These are phyloP conservation scores for Myxozyma nipponensis DNA, from an alignment of 805 yeast species.

Conservation along the genomic window DNA sequence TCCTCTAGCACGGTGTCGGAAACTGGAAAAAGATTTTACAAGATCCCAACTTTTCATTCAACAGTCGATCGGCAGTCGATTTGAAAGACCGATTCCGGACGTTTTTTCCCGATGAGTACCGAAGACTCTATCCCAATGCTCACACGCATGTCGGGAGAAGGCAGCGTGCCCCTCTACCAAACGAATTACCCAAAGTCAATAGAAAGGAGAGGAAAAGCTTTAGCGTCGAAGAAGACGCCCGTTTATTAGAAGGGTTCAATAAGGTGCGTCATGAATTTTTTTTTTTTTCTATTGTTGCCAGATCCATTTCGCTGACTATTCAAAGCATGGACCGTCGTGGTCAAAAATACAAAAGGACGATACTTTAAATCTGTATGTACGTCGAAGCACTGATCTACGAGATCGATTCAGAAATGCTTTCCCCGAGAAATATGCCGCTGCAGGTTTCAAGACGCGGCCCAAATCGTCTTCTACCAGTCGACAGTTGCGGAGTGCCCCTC, in stretches of 20 bases:
- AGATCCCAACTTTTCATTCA: slow-evolving; percentile 40
- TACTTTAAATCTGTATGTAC: slow-evolving; percentile 37
- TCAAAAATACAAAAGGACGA: slow-evolving; percentile 44
- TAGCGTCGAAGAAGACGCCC: slow-evolving; percentile 43
- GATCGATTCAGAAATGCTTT: slow-evolving; percentile 45
- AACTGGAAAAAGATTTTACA: slow-evolving; percentile 47
- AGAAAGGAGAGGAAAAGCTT: slow-evolving; percentile 45
- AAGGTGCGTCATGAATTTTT: slow-evolving; percentile 7
- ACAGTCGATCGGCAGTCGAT: slow-evolving; percentile 46
- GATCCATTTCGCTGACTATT: neutral
- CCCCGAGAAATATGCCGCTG: slow-evolving; percentile 44
- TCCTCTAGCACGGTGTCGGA: slow-evolving; percentile 33
- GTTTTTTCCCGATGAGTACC: slow-evolving; percentile 45
- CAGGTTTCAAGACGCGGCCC: slow-evolving; percentile 40
- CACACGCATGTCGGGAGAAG: slow-evolving; percentile 39
- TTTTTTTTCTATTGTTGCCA: neutral
- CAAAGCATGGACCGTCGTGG: slow-evolving; percentile 46
- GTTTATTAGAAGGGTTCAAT: slow-evolving; percentile 42
- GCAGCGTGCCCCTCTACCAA: slow-evolving; percentile 27
- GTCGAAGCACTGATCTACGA: slow-evolving; percentile 45
- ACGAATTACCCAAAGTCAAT: slow-evolving; percentile 41
- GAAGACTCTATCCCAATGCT: slow-evolving; percentile 45
- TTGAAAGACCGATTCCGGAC: slow-evolving; percentile 45
- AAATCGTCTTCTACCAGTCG: slow-evolving; percentile 16
- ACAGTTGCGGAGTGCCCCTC: slow-evolving; percentile 23